Percentiles rank a stretch among this genome's conserved stretches.
Conservation (phyloP, 2,329 filamentous ascomycete genomes). For the Xylariaceae sp. region DNA sequence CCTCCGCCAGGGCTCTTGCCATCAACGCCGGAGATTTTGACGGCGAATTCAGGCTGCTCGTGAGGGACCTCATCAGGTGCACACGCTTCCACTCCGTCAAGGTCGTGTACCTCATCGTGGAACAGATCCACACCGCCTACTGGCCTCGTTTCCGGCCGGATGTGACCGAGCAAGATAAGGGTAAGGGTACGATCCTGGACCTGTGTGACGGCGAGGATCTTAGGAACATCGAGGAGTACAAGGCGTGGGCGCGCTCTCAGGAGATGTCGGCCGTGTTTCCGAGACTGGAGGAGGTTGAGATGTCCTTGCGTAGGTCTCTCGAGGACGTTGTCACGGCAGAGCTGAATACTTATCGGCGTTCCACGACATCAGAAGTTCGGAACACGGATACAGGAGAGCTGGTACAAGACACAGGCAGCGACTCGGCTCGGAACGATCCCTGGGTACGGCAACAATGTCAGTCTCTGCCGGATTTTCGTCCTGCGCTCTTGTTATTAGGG, state of each 20-base stretch:
- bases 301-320: slow-evolving; percentile 18
- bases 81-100: slow-evolving; percentile 21
- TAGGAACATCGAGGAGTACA: slow-evolving; percentile 22
- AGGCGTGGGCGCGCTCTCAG: slow-evolving; percentile 25
- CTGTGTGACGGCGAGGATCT: slow-evolving; percentile 21
- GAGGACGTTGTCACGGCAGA: slow-evolving; percentile 22
- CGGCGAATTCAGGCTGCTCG: slow-evolving; percentile 20
- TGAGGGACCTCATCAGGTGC: slow-evolving; percentile 21
- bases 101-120: slow-evolving; percentile 25
- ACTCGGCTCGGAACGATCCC: slow-evolving; percentile 17
- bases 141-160: slow-evolving; percentile 27
- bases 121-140: slow-evolving; percentile 25
- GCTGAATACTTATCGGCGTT: slow-evolving; percentile 16
- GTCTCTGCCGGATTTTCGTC: slow-evolving; percentile 24
- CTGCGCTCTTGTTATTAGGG: slow-evolving; percentile 25
- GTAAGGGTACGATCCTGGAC: slow-evolving; percentile 28
- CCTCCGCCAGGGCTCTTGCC: slow-evolving; percentile 21
- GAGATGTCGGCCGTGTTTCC: slow-evolving; percentile 27
- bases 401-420: not conserved
- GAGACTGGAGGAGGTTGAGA: slow-evolving; percentile 23
- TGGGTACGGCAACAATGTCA: slow-evolving; percentile 24
- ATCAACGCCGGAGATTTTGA: slow-evolving; percentile 24
- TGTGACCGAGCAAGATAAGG: slow-evolving; percentile 23
- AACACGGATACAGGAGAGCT: not conserved
- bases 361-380: slow-evolving; percentile 5